Percentiles rank a stretch among this genome's conserved stretches.
Evolutionary conservation across 768 basidiomycete species (phyloP).

Genomic region (Mycena olivaceomarginata): DNA sequence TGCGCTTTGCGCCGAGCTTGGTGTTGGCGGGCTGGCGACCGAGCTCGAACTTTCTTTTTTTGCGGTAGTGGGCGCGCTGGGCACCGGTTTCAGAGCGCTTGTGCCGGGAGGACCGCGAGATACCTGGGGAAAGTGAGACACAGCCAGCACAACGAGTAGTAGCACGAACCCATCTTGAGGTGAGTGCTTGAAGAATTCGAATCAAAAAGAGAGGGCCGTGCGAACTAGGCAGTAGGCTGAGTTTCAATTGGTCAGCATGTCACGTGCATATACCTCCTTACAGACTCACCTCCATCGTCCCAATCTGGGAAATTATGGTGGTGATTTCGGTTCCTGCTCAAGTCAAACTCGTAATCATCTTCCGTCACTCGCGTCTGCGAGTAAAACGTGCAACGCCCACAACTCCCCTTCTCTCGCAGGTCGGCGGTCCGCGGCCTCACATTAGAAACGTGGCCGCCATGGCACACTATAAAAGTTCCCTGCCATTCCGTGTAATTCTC

Average conservation of each 20-base stretch:
- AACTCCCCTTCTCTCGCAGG: neutral
- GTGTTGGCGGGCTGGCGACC: constrained; percentile 99
- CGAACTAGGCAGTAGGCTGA: neutral
- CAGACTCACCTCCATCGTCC: neutral
- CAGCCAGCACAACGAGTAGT: constrained; percentile 46
- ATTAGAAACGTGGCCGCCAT: constrained; percentile 24
- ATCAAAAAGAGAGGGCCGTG: neutral
- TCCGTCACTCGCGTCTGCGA: neutral
- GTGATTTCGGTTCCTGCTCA: neutral
- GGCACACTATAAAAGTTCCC: constrained; percentile 30
- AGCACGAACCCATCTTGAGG: constrained; percentile 84
- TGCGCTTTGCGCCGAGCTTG: constrained; percentile 95
- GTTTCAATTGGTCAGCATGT: too few species aligned
- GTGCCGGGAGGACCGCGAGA: constrained; percentile 97
- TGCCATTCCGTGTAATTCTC: constrained; percentile 19
- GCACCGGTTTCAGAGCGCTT: constrained; percentile 97
- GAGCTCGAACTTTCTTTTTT: constrained; percentile 99
- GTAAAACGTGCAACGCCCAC: neutral
- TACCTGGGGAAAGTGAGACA: constrained; percentile 74
- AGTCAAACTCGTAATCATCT: neutral
- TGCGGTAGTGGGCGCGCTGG: constrained; percentile 96
- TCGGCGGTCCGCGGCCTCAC: constrained; percentile 29
- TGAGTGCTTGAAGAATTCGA: neutral
- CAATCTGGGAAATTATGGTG: constrained; percentile 4
- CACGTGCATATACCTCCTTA: neutral